Evolutionary conservation across 192 early-diverging fungal species (phyloP).

Genomic region (Oehlia diaphana): DNA sequence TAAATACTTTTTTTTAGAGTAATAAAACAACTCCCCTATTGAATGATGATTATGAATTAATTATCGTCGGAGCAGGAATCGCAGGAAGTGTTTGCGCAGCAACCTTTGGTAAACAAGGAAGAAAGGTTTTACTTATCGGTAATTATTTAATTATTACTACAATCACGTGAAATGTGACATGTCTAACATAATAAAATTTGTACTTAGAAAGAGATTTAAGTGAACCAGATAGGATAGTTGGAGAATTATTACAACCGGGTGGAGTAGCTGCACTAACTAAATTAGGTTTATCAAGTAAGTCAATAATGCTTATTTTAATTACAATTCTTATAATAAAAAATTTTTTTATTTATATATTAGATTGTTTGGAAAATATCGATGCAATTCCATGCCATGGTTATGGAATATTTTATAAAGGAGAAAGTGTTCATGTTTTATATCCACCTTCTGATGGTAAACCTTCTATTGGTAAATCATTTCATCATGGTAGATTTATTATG

Average conservation of each 20-base stretch:
- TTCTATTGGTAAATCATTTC: conserved; percentile 78
- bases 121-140: conserved; percentile 67
- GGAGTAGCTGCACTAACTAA: conserved; percentile 79
- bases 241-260: conserved; percentile 95
- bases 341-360: conserved; percentile 33
- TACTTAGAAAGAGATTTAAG: conserved; percentile 79
- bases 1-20: background rate
- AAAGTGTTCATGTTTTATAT: conserved; percentile 73
- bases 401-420: conserved; percentile 67
- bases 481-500: conserved; percentile 92
- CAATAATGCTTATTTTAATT: background rate
- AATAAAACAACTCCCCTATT: background rate
- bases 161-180: background rate
- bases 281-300: conserved; percentile 70
- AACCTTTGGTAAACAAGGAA: conserved; percentile 71
- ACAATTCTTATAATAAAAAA: background rate
- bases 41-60: conserved; percentile 65
- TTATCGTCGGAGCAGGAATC: conserved; percentile 92
- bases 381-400: conserved; percentile 85
- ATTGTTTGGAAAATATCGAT: conserved; percentile 82
- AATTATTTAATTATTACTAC: background rate
- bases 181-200: background rate
- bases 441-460: conserved; percentile 48
- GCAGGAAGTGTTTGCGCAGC: conserved; percentile 85
- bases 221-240: conserved; percentile 97